Evolutionary conservation across 1,284 basidiomycete genomes (phyloP).

Genomic region (Pisolithus thermaeus): DNA sequence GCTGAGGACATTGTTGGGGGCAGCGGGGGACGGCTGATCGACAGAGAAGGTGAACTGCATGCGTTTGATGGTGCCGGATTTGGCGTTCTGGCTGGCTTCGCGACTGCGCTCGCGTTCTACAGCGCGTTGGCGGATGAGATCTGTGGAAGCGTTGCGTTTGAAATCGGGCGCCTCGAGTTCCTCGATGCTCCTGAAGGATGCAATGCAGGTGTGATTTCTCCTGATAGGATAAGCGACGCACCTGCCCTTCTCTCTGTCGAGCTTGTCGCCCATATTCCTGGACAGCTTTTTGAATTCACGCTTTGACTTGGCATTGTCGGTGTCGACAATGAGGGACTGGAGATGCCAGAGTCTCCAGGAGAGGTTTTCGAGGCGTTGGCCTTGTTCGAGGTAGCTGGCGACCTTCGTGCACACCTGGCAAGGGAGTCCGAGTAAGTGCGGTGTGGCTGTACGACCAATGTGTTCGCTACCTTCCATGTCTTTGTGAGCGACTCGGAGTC

Average conservation of each 20-base stretch:
- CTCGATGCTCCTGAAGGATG: slow-evolving; percentile 57
- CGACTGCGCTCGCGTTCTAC: slow-evolving; percentile 74
- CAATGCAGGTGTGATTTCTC: slow-evolving; percentile 8
- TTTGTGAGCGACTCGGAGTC: slow-evolving; percentile 77
- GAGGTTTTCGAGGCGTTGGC: slow-evolving; percentile 80
- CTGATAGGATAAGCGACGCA: slow-evolving; percentile 41
- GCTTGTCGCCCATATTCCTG: slow-evolving; percentile 78
- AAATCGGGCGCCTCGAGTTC: slow-evolving; percentile 76
- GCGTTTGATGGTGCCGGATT: slow-evolving; percentile 66
- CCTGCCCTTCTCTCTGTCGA: slow-evolving; percentile 84
- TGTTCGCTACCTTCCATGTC: slow-evolving; percentile 68
- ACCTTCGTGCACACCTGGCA: slow-evolving; percentile 76
- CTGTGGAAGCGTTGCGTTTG: slow-evolving; percentile 64
- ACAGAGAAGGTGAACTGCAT: slow-evolving; percentile 84
- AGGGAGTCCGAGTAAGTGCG: not conserved
- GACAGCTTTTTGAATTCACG: slow-evolving; percentile 83
- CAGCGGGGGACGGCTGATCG: slow-evolving; percentile 54
- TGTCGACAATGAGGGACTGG: slow-evolving; percentile 81
- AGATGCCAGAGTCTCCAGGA: slow-evolving; percentile 85
- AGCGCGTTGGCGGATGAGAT: slow-evolving; percentile 71
- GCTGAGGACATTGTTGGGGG: slow-evolving; percentile 42
- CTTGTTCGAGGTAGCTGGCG: slow-evolving; percentile 80
- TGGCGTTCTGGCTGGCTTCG: slow-evolving; percentile 57
- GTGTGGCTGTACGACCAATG: too few relatives aligned
- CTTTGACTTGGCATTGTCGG: slow-evolving; percentile 78